Percentiles rank a stretch among this genome's conserved stretches.
Evolutionary conservation across 371 early-diverging fungal genomes (phyloP).

Genomic region (Apophysomyces sp.): DNA sequence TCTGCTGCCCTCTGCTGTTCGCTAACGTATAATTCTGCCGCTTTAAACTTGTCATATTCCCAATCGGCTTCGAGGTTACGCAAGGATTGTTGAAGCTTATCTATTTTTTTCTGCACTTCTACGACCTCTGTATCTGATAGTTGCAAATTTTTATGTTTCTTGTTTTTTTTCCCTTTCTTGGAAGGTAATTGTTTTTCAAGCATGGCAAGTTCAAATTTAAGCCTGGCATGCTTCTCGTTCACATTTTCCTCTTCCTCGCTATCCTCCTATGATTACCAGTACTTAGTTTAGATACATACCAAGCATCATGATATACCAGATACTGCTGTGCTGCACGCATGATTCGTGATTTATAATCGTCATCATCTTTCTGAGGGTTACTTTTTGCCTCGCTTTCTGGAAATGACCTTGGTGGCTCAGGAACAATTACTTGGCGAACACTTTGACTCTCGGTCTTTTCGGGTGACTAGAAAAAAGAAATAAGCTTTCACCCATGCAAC

Average conservation of each 20-base stretch:
- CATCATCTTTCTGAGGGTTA: background rate
- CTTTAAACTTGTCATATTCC: constrained; percentile 45
- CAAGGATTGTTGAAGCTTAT: constrained; percentile 44
- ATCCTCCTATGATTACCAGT: constrained; percentile 20
- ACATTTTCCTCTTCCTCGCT: constrained; percentile 24
- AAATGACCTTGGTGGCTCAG: background rate
- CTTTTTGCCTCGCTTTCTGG: background rate
- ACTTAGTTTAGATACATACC: constrained; percentile 4
- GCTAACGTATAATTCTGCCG: constrained; percentile 27
- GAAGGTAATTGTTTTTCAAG: constrained; percentile 25
- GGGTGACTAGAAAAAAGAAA: background rate
- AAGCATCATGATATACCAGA: constrained; percentile 22
- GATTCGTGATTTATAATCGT: constrained; percentile 31
- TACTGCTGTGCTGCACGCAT: constrained; percentile 30
- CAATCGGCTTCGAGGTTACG: constrained; percentile 49
- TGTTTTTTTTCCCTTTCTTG: constrained; percentile 25
- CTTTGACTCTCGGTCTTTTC: background rate
- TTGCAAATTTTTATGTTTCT: constrained; percentile 24
- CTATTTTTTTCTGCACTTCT: constrained; percentile 38
- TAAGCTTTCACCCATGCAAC: background rate
- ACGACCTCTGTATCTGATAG: constrained; percentile 8
- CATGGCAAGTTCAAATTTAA: constrained; percentile 18
- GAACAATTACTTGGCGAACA: background rate
- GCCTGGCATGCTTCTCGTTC: constrained; percentile 32
- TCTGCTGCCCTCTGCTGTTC: constrained; percentile 25